Evolutionary conservation across 208 protist genomes (phyloP), one percentile per base, ranked within the genome.

Genomic region (Acanthamoeba triangularis): DNA sequence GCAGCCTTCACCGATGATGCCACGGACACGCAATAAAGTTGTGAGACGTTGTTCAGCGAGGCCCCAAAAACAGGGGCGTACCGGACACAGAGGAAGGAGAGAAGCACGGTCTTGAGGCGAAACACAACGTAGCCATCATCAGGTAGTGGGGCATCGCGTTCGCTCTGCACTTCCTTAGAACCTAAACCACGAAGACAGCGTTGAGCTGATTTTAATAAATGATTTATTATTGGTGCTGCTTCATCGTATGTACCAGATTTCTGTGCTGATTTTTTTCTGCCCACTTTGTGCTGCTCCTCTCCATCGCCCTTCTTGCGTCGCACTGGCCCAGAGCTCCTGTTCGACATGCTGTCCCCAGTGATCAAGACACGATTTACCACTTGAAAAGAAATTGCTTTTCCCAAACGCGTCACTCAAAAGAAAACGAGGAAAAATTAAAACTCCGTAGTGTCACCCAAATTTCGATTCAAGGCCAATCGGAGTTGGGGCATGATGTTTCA

Each of bases 71-170:
- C 76, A 33, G 30, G n/a, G 14, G 13, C 18, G 14, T 25, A 74
- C 85, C 85, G n/a, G 16, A 92, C 56, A n/a, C 59, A 65, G 16
- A 92, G 56, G 25, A 92, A 72, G 28, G 85, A 65, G 7, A 92
- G 56, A 33, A 92, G 25, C 16, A 92, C 85, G 18, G 85, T 74
- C 56, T 92, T 92, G n/a, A 92, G 37, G 37, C 85, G 85, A 54
- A 92, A 92, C 30, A 92, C 63, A 23, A 92, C 63, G 30, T 52
- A 92, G 30, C 63, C 85, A 72, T 92, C 85, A 87, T 87, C 78
- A 6, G 16, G 78, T 47, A 87, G 30, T 13, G 78, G 78, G 11
- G 25, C 44, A 37, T 87, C 78, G 11, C 78, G 78, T 11, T 87
- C 78, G n/a, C 49, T 41, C 11, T 54, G 78, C 37, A 37, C 44